Evolutionary conservation across 345 rosid species (phyloP).

Genomic region (Eucalyptus viminalis): DNA sequence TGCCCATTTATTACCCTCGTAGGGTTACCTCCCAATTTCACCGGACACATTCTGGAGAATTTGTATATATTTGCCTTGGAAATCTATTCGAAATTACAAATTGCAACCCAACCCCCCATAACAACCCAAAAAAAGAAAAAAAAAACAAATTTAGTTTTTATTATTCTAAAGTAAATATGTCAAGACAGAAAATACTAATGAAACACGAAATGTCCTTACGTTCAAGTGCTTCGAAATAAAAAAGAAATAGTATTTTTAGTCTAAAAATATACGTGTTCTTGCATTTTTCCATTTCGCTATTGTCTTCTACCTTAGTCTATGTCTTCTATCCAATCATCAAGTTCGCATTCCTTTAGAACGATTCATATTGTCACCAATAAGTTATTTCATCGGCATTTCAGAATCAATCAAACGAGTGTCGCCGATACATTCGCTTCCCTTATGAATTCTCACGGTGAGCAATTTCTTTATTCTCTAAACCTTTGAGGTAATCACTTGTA

Average conservation of each 20-base stretch:
- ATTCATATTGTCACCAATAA: neutral
- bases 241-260: neutral
- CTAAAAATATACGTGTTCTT: neutral
- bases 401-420: neutral
- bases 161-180: neutral
- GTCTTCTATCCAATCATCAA: neutral
- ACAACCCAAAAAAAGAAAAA: fast-evolving
- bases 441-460: neutral
- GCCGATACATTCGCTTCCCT: fast-evolving
- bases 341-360: neutral
- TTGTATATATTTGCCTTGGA: too few relatives aligned
- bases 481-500: neutral
- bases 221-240: neutral
- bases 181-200: neutral
- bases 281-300: neutral
- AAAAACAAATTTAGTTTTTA: neutral
- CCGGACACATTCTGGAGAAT: too few relatives aligned
- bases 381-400: neutral
- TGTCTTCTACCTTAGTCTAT: neutral
- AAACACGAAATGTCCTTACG: neutral
- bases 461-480: neutral
- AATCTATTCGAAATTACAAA: neutral
- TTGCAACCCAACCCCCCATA: neutral
- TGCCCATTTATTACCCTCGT: too few relatives aligned
- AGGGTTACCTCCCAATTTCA: too few relatives aligned